Base-by-base conservation (phyloP, 495 filamentous ascomycete species). In the Lichenothelia convexa region DNA sequence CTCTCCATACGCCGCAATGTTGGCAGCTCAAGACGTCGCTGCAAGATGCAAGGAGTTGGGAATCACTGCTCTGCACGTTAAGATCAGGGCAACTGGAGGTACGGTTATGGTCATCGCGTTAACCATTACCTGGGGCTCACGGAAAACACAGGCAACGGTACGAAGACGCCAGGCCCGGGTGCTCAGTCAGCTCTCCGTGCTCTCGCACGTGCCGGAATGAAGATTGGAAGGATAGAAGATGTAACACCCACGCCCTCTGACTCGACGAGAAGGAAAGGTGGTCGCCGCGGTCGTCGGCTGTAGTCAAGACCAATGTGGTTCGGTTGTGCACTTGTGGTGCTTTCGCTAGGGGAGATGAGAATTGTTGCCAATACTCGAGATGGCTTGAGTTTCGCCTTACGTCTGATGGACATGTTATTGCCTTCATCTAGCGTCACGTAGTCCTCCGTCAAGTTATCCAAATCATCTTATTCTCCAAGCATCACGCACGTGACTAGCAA, bases 221-320 rank as follows among this genome's bases (percentile, higher is more conserved):
- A 86, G 68, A 99, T 99, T 58, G 89, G 89, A 55, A 75, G 89
- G 53, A 99, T 99, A 54, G 89, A 99, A 77, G 89, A 99, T 63
- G 89, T 99, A 41, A 99, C 89, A 47, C 89, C 89, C 45, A 95
- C 89, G 23, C 89, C 89, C 46, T 95, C 89, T 60, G 89, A 99
- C 67, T 87, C 79, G 61, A 99, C 89, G 49, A 81, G 89, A 62
- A 80, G 87, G 63, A 99, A 99, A 78, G 89, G 89, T 67, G 89
- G 89, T 92, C 82, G 89, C 64, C 86, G 89, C 79, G 89, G 89
- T 93, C 89, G 89, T 65, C 86, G 89, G 87, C 76, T 99, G 61
- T 95, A n/a, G n/a, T n/a, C n/a, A n/a, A n/a, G n/a, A n/a, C n/a
- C n/a, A n/a, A n/a, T n/a, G n/a, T n/a, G n/a, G n/a, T n/a, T n/a